Evolutionary conservation across 257 asterid genomes (phyloP), one percentile per base, ranked within the genome.

Genomic region (Nicotiana undulata): DNA sequence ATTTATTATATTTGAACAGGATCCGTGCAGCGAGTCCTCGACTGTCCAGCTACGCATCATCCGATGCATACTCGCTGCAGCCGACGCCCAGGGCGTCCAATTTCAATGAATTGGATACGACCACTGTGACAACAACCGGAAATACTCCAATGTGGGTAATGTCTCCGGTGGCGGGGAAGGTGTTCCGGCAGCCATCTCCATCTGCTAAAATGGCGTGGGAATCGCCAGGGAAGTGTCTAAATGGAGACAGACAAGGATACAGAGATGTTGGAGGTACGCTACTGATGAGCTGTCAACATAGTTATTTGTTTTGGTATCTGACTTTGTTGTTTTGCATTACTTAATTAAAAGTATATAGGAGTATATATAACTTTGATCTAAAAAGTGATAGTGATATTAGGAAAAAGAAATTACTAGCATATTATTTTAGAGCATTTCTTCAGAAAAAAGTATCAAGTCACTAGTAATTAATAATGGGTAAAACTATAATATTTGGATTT

Each of bases 61-160:
- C 97, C 0, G 97, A 90, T 3, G 93, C 86, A 1, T 90, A 92
- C 80, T 92, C 97, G 28, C 91, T 92, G 79, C 97, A 92, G 79
- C 97, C 97, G 0, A 92, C 97, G 4, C 94, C 97, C 0, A 64
- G 94, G 59, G 87, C 87, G 0, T 92, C 97, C 0, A 92, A 89
- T 52, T 89, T 90, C 83, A 92, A 90, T 55, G 97, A 90, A 32
- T 9, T 85, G 81, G 93, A 89, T 20, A 28, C 63, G 70, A 1
- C 79, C 12, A 80, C 90, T 34, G 67, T 74, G 44, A 88, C 91
- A 9, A 88, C 93, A 17, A 66, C 55, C 0, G 82, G 79, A 31
- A 66, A 67, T 55, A 66, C 85, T 7, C 87, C 87, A 3, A 72
- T 46, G 60, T 85, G 87, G 87, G 80, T 75, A 11, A 72, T 61